phyloP scores from a whole-genome alignment of 2,329 filamentous ascomycete species.

The Hypoxylon sp. region DNA sequence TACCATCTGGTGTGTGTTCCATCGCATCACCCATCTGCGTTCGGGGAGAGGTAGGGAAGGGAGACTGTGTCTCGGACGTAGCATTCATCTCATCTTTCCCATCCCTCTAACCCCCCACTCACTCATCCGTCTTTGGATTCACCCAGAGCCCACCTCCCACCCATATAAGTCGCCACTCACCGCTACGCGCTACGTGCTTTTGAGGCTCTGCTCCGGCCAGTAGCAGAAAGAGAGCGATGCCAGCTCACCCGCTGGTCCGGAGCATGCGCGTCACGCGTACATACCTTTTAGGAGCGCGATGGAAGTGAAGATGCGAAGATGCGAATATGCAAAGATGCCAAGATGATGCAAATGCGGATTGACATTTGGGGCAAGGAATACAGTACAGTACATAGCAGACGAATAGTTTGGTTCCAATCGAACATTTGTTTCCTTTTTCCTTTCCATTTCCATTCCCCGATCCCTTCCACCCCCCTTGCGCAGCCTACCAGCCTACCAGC shows the following conservation, averaged over 20 bases:
- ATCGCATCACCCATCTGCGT: neutral
- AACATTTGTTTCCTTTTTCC: too few species aligned
- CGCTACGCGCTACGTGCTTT: conserved; percentile 4
- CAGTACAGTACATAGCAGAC: too few species aligned
- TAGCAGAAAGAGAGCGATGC: neutral
- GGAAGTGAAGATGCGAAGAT: neutral
- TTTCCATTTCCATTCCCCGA: too few species aligned
- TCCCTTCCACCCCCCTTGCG: too few species aligned
- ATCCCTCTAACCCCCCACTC: neutral
- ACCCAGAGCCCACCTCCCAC: neutral
- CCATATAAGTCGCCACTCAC: conserved; percentile 20
- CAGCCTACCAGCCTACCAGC: too few species aligned
- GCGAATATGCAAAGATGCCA: too few species aligned
- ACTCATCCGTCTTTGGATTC: neutral
- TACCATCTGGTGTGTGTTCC: neutral
- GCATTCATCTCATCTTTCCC: neutral
- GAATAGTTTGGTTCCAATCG: too few species aligned
- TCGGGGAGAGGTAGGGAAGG: neutral
- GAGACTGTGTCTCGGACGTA: neutral
- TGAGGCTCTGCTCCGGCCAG: conserved; percentile 18
- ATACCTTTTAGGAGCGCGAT: neutral
- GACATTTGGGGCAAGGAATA: too few species aligned
- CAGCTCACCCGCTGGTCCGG: neutral
- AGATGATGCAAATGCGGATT: too few species aligned
- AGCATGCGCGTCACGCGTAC: neutral